Evolutionary conservation across 768 basidiomycete species (phyloP).

Genomic region (Tulasnella sp.): DNA sequence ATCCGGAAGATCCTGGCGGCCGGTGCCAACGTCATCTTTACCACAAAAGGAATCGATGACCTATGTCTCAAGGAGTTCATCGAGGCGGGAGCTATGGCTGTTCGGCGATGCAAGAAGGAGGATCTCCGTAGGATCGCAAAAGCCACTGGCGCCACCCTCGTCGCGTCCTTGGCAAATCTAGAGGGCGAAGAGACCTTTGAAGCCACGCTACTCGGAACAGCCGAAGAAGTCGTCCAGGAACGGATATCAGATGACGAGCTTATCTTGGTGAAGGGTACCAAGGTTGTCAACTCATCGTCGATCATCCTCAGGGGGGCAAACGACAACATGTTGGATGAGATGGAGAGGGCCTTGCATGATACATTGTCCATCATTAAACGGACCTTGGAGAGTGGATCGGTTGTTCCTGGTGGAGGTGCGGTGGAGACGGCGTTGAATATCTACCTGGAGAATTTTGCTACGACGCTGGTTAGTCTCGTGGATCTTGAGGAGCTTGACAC

Average conservation of each 20-base stretch:
- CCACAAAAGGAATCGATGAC: constrained; percentile 98
- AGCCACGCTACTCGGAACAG: constrained; percentile 74
- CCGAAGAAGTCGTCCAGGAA: constrained; percentile 95
- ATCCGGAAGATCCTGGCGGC: constrained; percentile 91
- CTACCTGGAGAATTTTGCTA: constrained; percentile 97
- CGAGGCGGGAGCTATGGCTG: constrained; percentile 98
- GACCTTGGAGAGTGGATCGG: constrained; percentile 88
- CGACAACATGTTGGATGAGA: constrained; percentile 99
- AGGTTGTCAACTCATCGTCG: constrained; percentile 85
- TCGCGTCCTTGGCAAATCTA: constrained; percentile 87
- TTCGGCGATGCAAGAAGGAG: constrained; percentile 93
- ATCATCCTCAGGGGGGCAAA: constrained; percentile 94
- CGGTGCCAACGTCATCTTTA: constrained; percentile 93
- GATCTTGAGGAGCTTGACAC: not conserved
- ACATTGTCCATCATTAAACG: constrained; percentile 91
- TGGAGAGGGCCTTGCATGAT: constrained; percentile 95
- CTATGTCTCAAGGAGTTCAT: constrained; percentile 97
- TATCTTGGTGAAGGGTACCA: constrained; percentile 95
- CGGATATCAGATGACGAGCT: constrained; percentile 97
- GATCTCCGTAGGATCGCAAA: constrained; percentile 94
- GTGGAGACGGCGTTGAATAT: constrained; percentile 95
- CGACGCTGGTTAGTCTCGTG: constrained; percentile 62
- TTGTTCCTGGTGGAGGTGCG: constrained; percentile 95
- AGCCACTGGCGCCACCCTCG: constrained; percentile 88
- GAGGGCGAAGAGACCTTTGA: constrained; percentile 99